Percentiles rank a stretch among this genome's conserved stretches.
Evolutionary conservation across 768 basidiomycete genomes (phyloP).

Genomic region (Suillus bovinus): DNA sequence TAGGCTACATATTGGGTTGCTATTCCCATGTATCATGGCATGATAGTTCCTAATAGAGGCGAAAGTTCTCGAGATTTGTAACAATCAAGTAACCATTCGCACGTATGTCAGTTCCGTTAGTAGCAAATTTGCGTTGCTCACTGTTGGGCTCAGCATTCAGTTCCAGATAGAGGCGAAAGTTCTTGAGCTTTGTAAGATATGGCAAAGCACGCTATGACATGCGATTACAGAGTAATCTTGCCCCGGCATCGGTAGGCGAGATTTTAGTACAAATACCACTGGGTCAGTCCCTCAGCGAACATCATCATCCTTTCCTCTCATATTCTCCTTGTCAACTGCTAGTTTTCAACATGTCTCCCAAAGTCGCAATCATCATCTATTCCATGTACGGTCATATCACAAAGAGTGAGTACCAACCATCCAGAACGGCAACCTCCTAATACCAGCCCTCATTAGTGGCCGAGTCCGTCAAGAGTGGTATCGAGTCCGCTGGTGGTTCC

Average conservation of each 20-base stretch:
- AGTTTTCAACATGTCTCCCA: constrained; percentile 45
- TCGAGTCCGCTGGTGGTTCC: constrained; percentile 48
- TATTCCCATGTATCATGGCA: too few species aligned
- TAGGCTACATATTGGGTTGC: too few species aligned
- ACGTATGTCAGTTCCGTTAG: neutral
- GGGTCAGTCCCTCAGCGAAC: neutral
- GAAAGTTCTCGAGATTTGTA: constrained; percentile 15
- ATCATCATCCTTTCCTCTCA: constrained; percentile 1
- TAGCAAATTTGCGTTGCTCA: neutral
- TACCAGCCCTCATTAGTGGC: constrained; percentile 50
- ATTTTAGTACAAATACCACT: constrained; percentile 17
- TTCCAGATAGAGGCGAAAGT: neutral
- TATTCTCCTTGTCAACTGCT: constrained; percentile 4
- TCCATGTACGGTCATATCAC: constrained; percentile 76
- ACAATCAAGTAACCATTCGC: neutral
- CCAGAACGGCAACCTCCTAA: constrained; percentile 7
- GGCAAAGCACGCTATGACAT: too few species aligned
- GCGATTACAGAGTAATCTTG: too few species aligned
- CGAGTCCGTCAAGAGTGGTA: constrained; percentile 46
- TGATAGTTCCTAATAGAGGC: constrained; percentile 8
- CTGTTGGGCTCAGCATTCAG: neutral
- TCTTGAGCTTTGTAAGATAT: neutral
- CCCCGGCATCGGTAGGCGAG: too few species aligned
- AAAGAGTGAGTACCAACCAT: constrained; percentile 46
- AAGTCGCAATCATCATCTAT: constrained; percentile 73